phyloP scores from a whole-genome alignment of 192 early-diverging fungal species.

The Piromyces sp. region DNA sequence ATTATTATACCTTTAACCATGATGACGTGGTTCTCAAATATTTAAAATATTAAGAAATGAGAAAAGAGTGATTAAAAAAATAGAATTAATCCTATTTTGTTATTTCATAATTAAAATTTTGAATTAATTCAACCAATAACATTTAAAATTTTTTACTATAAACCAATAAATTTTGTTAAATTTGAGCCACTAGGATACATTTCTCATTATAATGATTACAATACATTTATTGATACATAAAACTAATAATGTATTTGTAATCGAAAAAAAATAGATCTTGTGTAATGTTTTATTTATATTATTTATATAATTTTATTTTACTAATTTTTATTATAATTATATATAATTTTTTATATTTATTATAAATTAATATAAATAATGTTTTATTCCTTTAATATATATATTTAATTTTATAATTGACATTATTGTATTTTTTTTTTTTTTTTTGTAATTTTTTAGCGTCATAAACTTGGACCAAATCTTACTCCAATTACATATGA shows the following conservation, averaged over 20 bases:
- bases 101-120: neutral
- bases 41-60: neutral
- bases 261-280: too few relatives aligned
- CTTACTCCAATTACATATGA: constrained; percentile 89
- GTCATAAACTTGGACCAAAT: constrained; percentile 82
- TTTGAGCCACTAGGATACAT: neutral
- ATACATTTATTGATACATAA: neutral
- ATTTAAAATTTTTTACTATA: neutral
- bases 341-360: too few relatives aligned
- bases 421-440: too few relatives aligned
- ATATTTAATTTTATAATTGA: too few relatives aligned
- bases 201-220: neutral
- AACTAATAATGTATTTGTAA: too few relatives aligned
- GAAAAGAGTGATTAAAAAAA: neutral
- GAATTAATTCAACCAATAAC: neutral
- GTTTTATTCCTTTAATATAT: too few relatives aligned
- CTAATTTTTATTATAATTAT: too few relatives aligned
- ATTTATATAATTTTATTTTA: too few relatives aligned
- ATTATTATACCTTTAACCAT: neutral
- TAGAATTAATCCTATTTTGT: neutral
- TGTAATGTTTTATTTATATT: too few relatives aligned
- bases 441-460: constrained; percentile 36
- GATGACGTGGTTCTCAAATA: neutral
- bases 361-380: too few relatives aligned
- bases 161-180: neutral